phyloP scores from a whole-genome alignment of 192 early-diverging fungal genomes.

The Mortierella hygrophila region DNA sequence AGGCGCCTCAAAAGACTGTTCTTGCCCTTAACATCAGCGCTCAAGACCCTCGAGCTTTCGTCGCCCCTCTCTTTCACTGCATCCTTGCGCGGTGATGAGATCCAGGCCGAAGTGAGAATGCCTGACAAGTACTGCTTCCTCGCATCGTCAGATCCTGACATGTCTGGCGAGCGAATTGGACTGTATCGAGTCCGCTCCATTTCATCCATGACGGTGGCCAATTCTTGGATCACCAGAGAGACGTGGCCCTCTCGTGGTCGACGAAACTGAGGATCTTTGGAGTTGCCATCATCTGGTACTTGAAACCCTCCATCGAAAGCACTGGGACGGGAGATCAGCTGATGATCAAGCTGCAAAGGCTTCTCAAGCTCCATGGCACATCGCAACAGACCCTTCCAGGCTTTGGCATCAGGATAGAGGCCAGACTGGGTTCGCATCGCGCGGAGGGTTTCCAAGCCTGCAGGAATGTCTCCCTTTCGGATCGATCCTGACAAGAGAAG shows the following conservation, averaged over 20 bases:
- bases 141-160: neutral
- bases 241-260: neutral
- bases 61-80: neutral
- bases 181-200: conserved; percentile 1
- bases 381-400: conserved; percentile 47
- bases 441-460: conserved; percentile 15
- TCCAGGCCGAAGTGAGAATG: conserved; percentile 31
- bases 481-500: conserved; percentile 31
- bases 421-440: conserved; percentile 22
- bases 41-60: neutral
- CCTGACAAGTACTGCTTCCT: conserved; percentile 22
- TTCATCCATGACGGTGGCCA: conserved; percentile 17
- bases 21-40: conserved; percentile 37
- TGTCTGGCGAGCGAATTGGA: neutral
- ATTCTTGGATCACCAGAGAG: conserved; percentile 20
- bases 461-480: conserved; percentile 24
- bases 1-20: conserved; percentile 42
- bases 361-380: conserved; percentile 35
- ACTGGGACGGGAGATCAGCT: neutral
- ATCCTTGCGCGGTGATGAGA: neutral
- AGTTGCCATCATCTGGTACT: neutral
- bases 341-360: neutral
- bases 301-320: neutral
- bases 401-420: conserved; percentile 37
- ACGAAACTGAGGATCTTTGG: neutral